Evolutionary conservation across 164 flowering plant species (phyloP).

Genomic region (Buxus sempervirens): DNA sequence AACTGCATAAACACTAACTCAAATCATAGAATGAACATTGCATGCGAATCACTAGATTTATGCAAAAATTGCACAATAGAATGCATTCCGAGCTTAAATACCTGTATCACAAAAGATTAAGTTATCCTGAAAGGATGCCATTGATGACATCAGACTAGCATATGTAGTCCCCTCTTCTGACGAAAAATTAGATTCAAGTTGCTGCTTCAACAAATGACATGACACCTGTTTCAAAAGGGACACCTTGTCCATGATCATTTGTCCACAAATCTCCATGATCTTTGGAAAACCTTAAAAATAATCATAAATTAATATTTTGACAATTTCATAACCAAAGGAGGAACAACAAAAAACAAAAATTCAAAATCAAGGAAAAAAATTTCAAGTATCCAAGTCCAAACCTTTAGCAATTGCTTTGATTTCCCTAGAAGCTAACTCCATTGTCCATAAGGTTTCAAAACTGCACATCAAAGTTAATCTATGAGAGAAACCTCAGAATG

Average conservation of each 20-base stretch:
- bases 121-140: constrained; percentile 37
- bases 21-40: constrained; percentile 12
- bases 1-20: constrained; percentile 41
- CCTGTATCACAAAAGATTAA: constrained; percentile 69
- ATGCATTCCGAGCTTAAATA: constrained; percentile 22
- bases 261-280: constrained; percentile 60
- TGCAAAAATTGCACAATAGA: neutral
- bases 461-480: constrained; percentile 35
- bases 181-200: constrained; percentile 22
- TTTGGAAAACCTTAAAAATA: constrained; percentile 45
- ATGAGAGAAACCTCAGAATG: neutral
- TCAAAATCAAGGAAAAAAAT: neutral
- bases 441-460: constrained; percentile 63
- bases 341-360: neutral
- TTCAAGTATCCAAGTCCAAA: constrained; percentile 24
- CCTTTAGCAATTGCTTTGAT: constrained; percentile 63
- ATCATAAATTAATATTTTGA: constrained; percentile 4
- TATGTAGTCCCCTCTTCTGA: constrained; percentile 30
- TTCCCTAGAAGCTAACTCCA: constrained; percentile 55
- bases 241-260: constrained; percentile 50
- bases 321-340: neutral
- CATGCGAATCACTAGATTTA: neutral
- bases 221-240: constrained; percentile 45
- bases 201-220: constrained; percentile 34
- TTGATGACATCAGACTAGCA: constrained; percentile 59